phyloP scores from a whole-genome alignment of 202 grass and related monocot genomes.

The Schoenoplectus triqueter region DNA sequence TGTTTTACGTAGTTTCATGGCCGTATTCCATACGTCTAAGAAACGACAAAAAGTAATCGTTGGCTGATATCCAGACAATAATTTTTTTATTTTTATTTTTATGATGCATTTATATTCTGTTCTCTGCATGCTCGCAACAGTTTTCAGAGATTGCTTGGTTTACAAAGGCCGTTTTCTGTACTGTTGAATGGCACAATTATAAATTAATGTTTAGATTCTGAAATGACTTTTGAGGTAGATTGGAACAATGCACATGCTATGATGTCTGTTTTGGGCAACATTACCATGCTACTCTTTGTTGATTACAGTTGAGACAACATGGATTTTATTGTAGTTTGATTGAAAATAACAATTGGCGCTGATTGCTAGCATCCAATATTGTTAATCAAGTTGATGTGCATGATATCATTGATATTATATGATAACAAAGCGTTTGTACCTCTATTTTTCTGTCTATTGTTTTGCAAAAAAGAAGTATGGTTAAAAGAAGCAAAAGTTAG shows the following conservation, averaged over 20 bases:
- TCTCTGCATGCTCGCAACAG: conserved; percentile 5
- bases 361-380: conserved; percentile 9
- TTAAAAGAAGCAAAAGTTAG: conserved; percentile 26
- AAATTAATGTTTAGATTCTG: neutral
- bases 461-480: neutral
- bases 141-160: neutral
- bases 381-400: conserved; percentile 16
- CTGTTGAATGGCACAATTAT: neutral
- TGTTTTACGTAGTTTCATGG: conserved; percentile 19
- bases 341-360: conserved; percentile 14
- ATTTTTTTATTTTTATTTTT: conserved; percentile 3
- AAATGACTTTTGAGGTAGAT: neutral
- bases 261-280: conserved; percentile 30
- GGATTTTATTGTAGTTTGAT: conserved; percentile 18
- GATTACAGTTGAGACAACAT: conserved; percentile 30
- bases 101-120: conserved; percentile 19
- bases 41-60: conserved; percentile 15
- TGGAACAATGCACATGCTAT: conserved; percentile 27
- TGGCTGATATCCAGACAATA: neutral
- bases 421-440: neutral
- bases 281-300: conserved; percentile 22
- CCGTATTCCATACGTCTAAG: neutral
- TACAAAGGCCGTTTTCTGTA: neutral
- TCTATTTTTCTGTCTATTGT: conserved; percentile 13
- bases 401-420: neutral